phyloP scores from a whole-genome alignment of 768 basidiomycete species.

The Amyloporia xantha region DNA sequence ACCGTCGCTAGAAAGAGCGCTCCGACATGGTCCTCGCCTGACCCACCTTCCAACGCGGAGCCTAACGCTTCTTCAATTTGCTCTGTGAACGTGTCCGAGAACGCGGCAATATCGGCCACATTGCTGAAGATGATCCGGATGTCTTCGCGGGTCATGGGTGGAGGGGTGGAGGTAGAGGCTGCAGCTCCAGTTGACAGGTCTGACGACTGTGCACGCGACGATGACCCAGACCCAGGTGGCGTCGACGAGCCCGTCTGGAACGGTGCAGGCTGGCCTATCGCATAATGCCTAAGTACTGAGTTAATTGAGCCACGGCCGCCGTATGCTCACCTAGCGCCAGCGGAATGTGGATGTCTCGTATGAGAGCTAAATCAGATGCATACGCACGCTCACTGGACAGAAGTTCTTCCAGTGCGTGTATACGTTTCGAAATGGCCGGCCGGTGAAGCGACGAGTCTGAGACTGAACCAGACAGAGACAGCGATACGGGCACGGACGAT shows the following conservation, averaged over 20 bases:
- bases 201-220: constrained; percentile 50
- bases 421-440: constrained; percentile 52
- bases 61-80: constrained; percentile 64
- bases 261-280: constrained; percentile 34
- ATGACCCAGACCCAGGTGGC: constrained; percentile 38
- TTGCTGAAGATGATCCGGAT: constrained; percentile 71
- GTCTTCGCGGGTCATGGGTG: constrained; percentile 70
- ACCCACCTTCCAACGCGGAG: constrained; percentile 51
- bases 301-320: neutral
- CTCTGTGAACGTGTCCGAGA: constrained; percentile 62
- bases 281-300: constrained; percentile 7
- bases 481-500: constrained; percentile 4
- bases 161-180: constrained; percentile 15
- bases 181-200: constrained; percentile 30
- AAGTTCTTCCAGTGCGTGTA: constrained; percentile 72
- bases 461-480: neutral
- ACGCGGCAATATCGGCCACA: constrained; percentile 64
- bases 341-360: constrained; percentile 73
- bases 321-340: constrained; percentile 63
- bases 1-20: constrained; percentile 64
- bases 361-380: constrained; percentile 74
- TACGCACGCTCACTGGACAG: constrained; percentile 77
- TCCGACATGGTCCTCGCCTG: constrained; percentile 66
- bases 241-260: constrained; percentile 28
- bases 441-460: neutral